phyloP scores from a whole-genome alignment of 1,284 basidiomycete species.

The Ceratobasidium sp. region DNA sequence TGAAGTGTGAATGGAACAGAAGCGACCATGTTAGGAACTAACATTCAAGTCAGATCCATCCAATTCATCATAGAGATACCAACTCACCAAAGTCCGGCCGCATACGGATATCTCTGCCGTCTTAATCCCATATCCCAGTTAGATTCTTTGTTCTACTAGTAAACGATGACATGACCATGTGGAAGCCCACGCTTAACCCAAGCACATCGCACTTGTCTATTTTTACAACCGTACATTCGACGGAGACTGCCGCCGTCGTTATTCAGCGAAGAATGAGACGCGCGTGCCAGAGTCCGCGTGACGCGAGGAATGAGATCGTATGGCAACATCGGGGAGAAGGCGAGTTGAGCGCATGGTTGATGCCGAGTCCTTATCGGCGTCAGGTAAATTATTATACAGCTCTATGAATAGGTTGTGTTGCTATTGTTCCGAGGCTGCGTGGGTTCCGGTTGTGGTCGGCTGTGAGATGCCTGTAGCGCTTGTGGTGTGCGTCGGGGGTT shows the following conservation, averaged over 20 bases:
- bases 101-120: background rate
- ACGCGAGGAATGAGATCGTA: background rate
- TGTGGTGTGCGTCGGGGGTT: background rate
- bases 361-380: constrained; percentile 4
- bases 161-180: constrained; percentile 26
- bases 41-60: background rate
- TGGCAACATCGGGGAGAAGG: constrained; percentile 23
- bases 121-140: background rate
- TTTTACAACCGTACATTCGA: constrained; percentile 25
- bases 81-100: background rate
- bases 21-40: background rate
- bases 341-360: constrained; percentile 39
- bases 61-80: background rate
- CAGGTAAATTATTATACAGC: constrained; percentile 20
- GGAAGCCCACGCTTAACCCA: constrained; percentile 26
- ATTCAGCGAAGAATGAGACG: background rate
- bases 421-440: background rate
- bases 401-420: background rate
- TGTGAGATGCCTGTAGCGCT: background rate
- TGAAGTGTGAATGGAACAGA: background rate
- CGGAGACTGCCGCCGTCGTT: background rate
- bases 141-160: background rate
- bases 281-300: constrained; percentile 28
- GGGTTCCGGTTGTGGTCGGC: background rate
- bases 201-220: constrained; percentile 3